These are phyloP conservation scores for Cordyceps militaris DNA, from an alignment of 2,329 filamentous ascomycete species.

Conservation along the genomic window DNA sequence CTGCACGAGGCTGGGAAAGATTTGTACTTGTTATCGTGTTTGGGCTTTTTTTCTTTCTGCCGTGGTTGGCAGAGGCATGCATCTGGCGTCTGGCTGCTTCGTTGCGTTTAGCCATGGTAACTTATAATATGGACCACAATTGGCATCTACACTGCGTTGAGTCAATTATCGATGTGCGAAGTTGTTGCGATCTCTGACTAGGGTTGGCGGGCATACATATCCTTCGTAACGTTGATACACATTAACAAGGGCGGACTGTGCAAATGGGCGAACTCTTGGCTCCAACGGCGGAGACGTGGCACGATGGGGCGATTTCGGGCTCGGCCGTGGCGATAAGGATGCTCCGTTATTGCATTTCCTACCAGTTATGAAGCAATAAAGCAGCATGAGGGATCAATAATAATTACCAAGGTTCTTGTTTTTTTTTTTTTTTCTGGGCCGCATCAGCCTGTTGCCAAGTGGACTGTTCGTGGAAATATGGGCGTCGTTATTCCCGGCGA, in stretches of 20 bases:
- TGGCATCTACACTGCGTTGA: not conserved
- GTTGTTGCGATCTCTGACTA: no score
- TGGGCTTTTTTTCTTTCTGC: not conserved
- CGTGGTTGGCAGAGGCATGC: not conserved
- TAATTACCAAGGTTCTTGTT: no score
- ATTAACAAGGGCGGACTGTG: no score
- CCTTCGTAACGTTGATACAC: no score
- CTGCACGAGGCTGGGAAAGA: not conserved
- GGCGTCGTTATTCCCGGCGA: not conserved
- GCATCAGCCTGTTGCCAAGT: not conserved
- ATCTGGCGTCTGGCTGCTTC: constrained; percentile 2
- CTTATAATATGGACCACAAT: not conserved
- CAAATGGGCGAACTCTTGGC: not conserved
- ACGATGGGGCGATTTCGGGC: not conserved
- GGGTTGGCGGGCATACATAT: no score
- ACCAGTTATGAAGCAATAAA: no score
- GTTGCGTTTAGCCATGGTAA: not conserved
- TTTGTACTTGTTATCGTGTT: not conserved
- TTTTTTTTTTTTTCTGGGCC: no score
- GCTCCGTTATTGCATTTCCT: no score
- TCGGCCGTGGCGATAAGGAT: not conserved
- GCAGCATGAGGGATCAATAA: no score
- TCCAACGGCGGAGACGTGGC: not conserved
- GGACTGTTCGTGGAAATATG: not conserved
- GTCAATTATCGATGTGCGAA: no score